Evolutionary conservation across 1,284 basidiomycete genomes (phyloP), one percentile per base, ranked within the genome.

Genomic region (Cystobasidium sp.): DNA sequence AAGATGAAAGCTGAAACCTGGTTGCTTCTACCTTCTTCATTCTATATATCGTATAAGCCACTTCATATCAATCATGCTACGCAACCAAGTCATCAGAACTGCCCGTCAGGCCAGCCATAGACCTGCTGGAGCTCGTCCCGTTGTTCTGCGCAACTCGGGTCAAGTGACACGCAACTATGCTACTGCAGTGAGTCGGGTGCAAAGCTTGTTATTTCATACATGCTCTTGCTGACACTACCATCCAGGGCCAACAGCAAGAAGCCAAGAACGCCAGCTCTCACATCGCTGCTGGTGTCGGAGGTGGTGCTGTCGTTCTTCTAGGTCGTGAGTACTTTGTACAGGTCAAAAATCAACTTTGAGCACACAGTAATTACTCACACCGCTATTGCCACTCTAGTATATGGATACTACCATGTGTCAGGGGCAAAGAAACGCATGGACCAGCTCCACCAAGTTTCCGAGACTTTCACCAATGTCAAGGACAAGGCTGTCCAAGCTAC

Each of bases 391-490:
- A 8, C 65, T 44, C 61, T 62, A 77, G 83, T 81, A 18, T 84
- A 84, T 73, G 80, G 80, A 43, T 84, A 81, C 77, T 85, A 85
- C 79, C 82, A 84, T 74, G 83, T 82, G 74, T 83, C 83, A 3
- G 84, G 84, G 41, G 78, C 83, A 3, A 83, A 83, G 76, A 81
- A 79, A 18, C 81, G 80, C 7, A 82, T 85, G 47, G 79, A 83
- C 58, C 79, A 82, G 31, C 80, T 84, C 18, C 82, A 82, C 59
- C 63, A 80, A 10, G 79, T 82, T 5, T 78, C 82, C n/a, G 68
- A 78, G 24, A 82, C 83, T 70, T 80, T 84, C 67, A 75, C 81
- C 61, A 72, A 82, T 43, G 82, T 84, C 24, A 84, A 83, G 74
- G 78, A 82, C 69, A 81, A 82, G 64, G 80, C 85, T 53, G 77